These are phyloP conservation scores for Xylaria sp. DNA, from an alignment of 2,329 filamentous ascomycete species.

Conservation along the genomic window DNA sequence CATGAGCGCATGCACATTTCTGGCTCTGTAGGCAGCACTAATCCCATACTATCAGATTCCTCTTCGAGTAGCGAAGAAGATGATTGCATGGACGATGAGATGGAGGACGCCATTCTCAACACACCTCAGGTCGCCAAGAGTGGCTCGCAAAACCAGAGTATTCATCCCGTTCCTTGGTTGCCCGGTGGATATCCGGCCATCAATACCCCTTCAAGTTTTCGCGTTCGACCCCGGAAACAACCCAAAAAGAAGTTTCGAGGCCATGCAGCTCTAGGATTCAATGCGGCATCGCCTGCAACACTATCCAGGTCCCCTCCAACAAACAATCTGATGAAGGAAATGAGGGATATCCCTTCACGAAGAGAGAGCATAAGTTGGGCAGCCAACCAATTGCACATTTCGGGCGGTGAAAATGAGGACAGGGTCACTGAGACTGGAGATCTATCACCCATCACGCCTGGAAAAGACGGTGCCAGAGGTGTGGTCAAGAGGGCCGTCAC, in stretches of 20 bases:
- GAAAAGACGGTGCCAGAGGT: constrained; percentile 71
- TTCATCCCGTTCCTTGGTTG: constrained; percentile 67
- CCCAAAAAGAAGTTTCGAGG: constrained; percentile 64
- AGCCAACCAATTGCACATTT: constrained; percentile 87
- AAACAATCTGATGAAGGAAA: constrained; percentile 51
- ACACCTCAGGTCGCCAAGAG: constrained; percentile 81
- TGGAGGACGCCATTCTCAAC: constrained; percentile 81
- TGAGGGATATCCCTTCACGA: constrained; percentile 62
- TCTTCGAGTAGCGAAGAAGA: constrained; percentile 80
- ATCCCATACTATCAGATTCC: constrained; percentile 79
- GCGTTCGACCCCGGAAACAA: constrained; percentile 77
- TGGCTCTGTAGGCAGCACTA: constrained; percentile 83
- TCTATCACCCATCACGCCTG: constrained; percentile 55
- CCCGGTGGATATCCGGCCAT: constrained; percentile 75
- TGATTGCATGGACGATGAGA: constrained; percentile 77
- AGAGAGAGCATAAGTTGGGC: constrained; percentile 92
- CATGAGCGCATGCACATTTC: constrained; percentile 78
- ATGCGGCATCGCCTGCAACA: constrained; percentile 62
- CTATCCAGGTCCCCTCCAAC: constrained; percentile 80
- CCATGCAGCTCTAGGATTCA: constrained; percentile 63
- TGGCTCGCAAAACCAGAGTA: constrained; percentile 56
- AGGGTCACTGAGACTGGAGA: constrained; percentile 63
- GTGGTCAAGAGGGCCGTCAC: constrained; percentile 88
- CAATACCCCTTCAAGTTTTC: constrained; percentile 83
- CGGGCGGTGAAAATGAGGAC: constrained; percentile 83